Base-by-base conservation (phyloP, 768 basidiomycete genomes). In the Steccherinum ochraceum region DNA sequence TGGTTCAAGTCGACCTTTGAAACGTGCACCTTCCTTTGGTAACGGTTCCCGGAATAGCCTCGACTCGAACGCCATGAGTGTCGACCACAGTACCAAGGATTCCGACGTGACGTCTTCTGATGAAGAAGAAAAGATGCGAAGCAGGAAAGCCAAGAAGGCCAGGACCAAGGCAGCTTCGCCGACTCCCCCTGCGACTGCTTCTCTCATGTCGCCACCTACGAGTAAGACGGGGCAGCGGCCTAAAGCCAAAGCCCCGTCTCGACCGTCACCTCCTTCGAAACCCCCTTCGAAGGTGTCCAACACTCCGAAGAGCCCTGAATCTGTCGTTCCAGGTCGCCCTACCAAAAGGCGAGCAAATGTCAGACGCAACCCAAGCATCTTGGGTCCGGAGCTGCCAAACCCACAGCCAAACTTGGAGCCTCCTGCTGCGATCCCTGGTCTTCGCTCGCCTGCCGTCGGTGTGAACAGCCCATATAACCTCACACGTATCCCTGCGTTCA, bases 111-210 rank as follows among this genome's bases (percentile, higher is more conserved):
- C 60, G 13, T 86, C 86, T 12, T 85, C 83, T 18, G 87, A 89
- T 59, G 87, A 89, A 56, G 87, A 89, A 60, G 86, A 89, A 68
- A 83, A 81, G 64, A 58, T 74, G 20, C 77, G 85, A 30, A 74
- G 72, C 39, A 72, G 72, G 55, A 73, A 71, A 27, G 81, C 73
- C 20, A 89, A 89, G 76, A 87, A 83, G 67, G 68, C 74, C 45
- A 74, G 79, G 48, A 69, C 64, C 51, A 55, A 74, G 65, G 51
- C 64, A 56, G 60, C 67, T 13, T 68, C 65, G 65, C 64, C 63
- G 30, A 58, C 53, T 49, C 52, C 65, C 52, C 60, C 58, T 50
- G 58, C 58, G 11, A 11, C 11, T 25, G 49, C 58, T 43, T 49
- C 63, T 40, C n/a, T n/a, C n/a, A n/a, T n/a, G n/a, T 54, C 48